Conservation (phyloP, 352 stramenopile species). For the Pythium vanterpoolii region DNA sequence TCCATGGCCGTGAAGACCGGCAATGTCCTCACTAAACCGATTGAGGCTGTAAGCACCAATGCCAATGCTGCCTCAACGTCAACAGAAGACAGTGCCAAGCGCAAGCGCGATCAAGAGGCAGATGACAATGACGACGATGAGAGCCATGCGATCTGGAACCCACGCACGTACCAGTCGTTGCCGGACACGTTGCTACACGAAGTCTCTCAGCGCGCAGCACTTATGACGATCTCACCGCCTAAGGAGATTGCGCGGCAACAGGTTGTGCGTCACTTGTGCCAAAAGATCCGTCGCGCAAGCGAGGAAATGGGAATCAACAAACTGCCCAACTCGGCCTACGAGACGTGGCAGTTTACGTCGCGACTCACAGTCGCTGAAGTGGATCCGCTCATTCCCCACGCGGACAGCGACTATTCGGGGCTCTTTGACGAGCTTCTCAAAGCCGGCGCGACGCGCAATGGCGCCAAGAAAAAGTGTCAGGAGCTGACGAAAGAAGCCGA, state of each 20-base stretch:
- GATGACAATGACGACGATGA: background rate
- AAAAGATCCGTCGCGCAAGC: constrained; percentile 58
- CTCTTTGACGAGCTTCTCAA: constrained; percentile 73
- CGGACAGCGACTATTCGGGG: constrained; percentile 61
- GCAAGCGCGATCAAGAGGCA: constrained; percentile 15
- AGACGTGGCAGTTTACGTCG: constrained; percentile 84
- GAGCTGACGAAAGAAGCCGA: constrained; percentile 37
- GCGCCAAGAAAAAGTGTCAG: constrained; percentile 55
- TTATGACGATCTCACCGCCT: constrained; percentile 31
- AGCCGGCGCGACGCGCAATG: constrained; percentile 55
- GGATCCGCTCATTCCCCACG: constrained; percentile 73
- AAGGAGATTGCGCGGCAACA: constrained; percentile 74
- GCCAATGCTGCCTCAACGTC: background rate
- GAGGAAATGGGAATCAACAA: constrained; percentile 77
- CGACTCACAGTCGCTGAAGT: constrained; percentile 65
- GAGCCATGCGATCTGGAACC: constrained; percentile 25
- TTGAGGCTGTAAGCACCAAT: constrained; percentile 5
- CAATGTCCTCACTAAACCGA: constrained; percentile 38
- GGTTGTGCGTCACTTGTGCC: constrained; percentile 57
- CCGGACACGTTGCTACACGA: constrained; percentile 20
- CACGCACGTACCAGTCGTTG: constrained; percentile 15
- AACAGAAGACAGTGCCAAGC: constrained; percentile 11
- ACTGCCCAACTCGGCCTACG: constrained; percentile 78
- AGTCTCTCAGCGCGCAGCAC: constrained; percentile 14
- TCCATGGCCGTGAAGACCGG: constrained; percentile 77